phyloP scores from a whole-genome alignment of 345 rosid genomes.

The Nasturtium officinale region DNA sequence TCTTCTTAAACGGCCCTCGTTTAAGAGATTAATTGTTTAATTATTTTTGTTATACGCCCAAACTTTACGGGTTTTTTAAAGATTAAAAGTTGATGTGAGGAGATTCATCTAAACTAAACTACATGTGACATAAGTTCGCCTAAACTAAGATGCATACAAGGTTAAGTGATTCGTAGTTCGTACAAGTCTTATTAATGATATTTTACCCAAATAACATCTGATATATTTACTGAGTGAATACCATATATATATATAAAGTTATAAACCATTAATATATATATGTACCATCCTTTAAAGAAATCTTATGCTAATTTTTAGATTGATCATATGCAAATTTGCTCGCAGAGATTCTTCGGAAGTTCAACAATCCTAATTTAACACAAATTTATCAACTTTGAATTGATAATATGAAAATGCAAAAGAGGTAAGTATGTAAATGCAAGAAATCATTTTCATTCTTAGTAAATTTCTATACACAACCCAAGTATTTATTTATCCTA shows the following conservation, averaged over 20 bases:
- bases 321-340: background rate
- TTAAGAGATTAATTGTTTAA: background rate
- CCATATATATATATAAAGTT: no score
- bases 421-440: background rate
- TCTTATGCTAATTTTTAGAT: background rate
- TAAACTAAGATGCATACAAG: background rate
- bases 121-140: background rate
- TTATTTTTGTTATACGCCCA: background rate
- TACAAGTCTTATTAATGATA: no score
- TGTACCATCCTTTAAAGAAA: no score
- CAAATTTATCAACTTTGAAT: no score
- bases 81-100: background rate
- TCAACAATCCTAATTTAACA: background rate
- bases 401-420: no score
- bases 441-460: background rate
- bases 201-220: no score
- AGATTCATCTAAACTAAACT: background rate
- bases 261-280: background rate
- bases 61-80: background rate
- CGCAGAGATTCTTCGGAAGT: background rate
- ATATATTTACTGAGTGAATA: no score
- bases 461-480: background rate
- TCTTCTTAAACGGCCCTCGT: conserved; percentile 26
- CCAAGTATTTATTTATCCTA: background rate
- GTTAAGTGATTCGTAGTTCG: no score